phyloP scores from a whole-genome alignment of 148 eudicot species.

The Suaeda aralocaspica region DNA sequence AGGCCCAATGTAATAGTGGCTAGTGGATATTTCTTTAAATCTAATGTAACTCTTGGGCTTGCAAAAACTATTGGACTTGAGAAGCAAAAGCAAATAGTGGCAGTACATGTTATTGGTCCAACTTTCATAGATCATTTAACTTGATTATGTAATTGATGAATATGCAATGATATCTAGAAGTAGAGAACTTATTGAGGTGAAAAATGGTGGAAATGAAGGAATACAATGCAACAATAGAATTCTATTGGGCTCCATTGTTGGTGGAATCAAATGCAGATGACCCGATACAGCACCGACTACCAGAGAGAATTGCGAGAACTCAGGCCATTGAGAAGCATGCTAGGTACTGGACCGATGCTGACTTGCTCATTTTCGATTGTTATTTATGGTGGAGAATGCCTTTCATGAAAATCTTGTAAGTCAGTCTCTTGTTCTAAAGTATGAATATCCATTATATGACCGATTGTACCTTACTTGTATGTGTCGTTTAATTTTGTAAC shows the following conservation, averaged over 20 bases:
- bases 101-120: no score
- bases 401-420: constrained; percentile 46
- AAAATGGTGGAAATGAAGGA: constrained; percentile 38
- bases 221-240: constrained; percentile 81
- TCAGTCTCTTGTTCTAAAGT: not conserved
- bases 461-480: no score
- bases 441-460: no score
- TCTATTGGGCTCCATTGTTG: constrained; percentile 83
- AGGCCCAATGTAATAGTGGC: no score
- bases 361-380: constrained; percentile 68
- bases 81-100: no score
- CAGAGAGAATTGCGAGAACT: constrained; percentile 63
- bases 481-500: no score
- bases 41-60: no score
- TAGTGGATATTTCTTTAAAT: no score
- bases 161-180: not conserved
- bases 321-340: constrained; percentile 83
- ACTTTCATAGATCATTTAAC: no score
- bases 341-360: constrained; percentile 74
- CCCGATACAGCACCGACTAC: constrained; percentile 53
- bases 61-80: not conserved
- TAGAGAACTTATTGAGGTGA: not conserved
- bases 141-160: not conserved
- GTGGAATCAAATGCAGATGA: constrained; percentile 89
- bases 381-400: constrained; percentile 89